Base-by-base conservation (phyloP, 129 eudicot species). In the Lactuca saligna region DNA sequence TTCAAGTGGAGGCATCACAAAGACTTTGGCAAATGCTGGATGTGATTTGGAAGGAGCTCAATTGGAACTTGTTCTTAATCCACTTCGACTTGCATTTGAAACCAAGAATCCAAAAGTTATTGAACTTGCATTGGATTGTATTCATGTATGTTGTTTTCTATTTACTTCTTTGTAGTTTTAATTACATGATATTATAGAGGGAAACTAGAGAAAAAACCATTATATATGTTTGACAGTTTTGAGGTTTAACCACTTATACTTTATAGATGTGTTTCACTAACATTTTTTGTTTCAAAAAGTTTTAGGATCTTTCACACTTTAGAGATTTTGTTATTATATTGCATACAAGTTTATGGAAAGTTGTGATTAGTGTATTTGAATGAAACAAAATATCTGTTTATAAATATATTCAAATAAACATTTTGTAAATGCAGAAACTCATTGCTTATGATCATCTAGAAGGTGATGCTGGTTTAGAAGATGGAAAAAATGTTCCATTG, bases 81-180 rank as follows among this genome's bases (percentile, higher is more conserved):
- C 96, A 63, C 88, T 91, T 33, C 80, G 91, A 68, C 93, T 91
- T 80, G 97, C 97, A 51, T 88, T 91, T 75, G 97, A 91, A 82
- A 77, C 97, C 17, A 91, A 88, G 70, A 91, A 91, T 63, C 66
- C 71, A 4, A 91, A 88, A 88, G 61, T 91, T 33, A 63, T 82
- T 57, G 97, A 91, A 81, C 94, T 88, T 31, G 94, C 91, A 60
- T 81, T 91, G 88, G 97, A 91, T 91, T 91, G 97, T 81, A 88
- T 91, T 66, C 97, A 91, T 74, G 97, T 91, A 86, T 50, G 91
- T 66, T 54, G 17, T 61, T 80, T 59, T 78, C 39, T 59, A 6
- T n/a, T 46, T 75, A n/a, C 10, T 56, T 49, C 42, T 51, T 51
- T 57, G 67, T 58, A 56, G 66, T 31, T 33, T 13, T 75, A 60